These are phyloP conservation scores for Tanacetum coccineum DNA, from an alignment of 129 eudicot genomes.

Conservation along the genomic window DNA sequence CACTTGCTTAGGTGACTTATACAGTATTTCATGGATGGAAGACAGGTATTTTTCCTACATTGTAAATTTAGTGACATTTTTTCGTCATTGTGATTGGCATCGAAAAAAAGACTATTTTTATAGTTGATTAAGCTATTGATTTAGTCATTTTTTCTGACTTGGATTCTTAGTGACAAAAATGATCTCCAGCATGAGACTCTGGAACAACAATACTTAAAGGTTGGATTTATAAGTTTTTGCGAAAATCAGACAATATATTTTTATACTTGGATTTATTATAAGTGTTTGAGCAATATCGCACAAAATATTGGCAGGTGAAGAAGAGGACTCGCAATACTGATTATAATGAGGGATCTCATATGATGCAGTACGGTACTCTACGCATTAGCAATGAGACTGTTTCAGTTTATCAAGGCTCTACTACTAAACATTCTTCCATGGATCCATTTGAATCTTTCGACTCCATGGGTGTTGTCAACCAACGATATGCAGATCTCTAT, in stretches of 20 bases:
- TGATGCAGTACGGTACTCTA: constrained; percentile 49
- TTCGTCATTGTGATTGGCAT: neutral
- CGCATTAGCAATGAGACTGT: constrained; percentile 24
- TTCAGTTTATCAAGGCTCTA: constrained; percentile 45
- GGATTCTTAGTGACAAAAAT: constrained; percentile 54
- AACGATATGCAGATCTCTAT: constrained; percentile 76
- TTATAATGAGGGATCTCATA: constrained; percentile 38
- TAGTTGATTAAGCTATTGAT: neutral
- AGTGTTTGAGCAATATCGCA: neutral
- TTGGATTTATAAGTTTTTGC: constrained; percentile 10
- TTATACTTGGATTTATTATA: neutral
- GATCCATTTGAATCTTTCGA: constrained; percentile 8
- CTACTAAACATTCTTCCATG: constrained; percentile 38
- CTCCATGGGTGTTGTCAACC: constrained; percentile 46
- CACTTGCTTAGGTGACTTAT: constrained; percentile 84
- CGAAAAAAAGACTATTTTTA: neutral
- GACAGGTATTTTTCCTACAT: constrained; percentile 57
- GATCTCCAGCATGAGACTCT: constrained; percentile 63
- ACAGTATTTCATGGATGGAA: constrained; percentile 92
- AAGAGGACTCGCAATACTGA: constrained; percentile 24
- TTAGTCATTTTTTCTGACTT: constrained; percentile 2
- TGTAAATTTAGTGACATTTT: neutral
- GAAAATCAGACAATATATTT: neutral
- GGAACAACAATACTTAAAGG: constrained; percentile 60
- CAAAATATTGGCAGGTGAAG: constrained; percentile 34